phyloP scores from a whole-genome alignment of 768 basidiomycete genomes.

The Mycena floridula region DNA sequence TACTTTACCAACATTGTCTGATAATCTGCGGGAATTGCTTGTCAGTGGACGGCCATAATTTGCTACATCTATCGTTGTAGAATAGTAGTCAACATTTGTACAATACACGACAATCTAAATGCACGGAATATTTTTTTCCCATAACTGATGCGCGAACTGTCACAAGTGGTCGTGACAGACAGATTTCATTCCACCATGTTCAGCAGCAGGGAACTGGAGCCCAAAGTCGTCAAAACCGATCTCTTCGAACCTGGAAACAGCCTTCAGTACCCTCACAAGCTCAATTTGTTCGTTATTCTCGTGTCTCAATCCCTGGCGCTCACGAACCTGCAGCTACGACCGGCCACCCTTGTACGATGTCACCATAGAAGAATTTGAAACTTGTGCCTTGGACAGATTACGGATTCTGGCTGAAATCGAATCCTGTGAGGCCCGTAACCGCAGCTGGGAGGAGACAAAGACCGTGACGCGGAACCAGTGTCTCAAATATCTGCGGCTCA shows the following conservation, averaged over 20 bases:
- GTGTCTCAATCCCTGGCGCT: constrained; percentile 3
- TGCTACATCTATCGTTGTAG: too few relatives aligned
- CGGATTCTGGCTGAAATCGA: constrained; percentile 89
- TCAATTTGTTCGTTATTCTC: constrained; percentile 65
- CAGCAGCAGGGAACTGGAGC: background rate
- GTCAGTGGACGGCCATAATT: constrained; percentile 33
- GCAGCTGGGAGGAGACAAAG: constrained; percentile 74
- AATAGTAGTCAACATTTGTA: too few relatives aligned
- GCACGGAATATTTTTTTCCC: too few relatives aligned
- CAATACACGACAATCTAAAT: too few relatives aligned
- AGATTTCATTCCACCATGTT: background rate
- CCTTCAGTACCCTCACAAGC: constrained; percentile 51
- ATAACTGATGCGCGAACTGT: too few relatives aligned
- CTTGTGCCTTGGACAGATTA: constrained; percentile 80
- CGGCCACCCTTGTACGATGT: constrained; percentile 81
- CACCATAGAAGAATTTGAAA: constrained; percentile 93
- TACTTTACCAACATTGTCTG: constrained; percentile 49
- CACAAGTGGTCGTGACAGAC: background rate
- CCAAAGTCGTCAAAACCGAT: background rate
- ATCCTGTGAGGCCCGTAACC: constrained; percentile 78
- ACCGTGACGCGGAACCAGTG: constrained; percentile 56
- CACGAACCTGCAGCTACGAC: constrained; percentile 61
- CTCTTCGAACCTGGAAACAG: background rate
- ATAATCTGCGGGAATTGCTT: constrained; percentile 56
- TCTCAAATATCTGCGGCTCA: constrained; percentile 71